Conservation (phyloP, 768 basidiomycete genomes). For the Suillus plorans region DNA sequence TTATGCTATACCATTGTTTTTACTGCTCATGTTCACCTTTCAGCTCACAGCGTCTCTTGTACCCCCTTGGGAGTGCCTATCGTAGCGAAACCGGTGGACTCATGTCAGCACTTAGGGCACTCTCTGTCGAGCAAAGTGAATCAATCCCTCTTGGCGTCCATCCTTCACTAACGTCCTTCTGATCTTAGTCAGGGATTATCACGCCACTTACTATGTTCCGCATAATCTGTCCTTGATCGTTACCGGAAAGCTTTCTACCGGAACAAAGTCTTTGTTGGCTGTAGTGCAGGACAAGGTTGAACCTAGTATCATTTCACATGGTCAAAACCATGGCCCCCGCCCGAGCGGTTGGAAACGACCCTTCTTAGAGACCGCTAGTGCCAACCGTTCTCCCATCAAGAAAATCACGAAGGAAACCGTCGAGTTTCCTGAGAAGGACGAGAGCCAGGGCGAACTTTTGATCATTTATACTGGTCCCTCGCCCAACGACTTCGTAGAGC, state of each 20-base stretch:
- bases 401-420: slow-evolving; percentile 61
- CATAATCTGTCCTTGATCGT: slow-evolving; percentile 92
- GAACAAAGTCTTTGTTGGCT: slow-evolving; percentile 71
- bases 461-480: slow-evolving; percentile 81
- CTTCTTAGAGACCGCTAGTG: slow-evolving; percentile 85
- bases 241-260: slow-evolving; percentile 79
- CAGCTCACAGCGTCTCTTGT: slow-evolving; percentile 78
- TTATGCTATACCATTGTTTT: not conserved
- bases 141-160: slow-evolving; percentile 7
- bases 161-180: slow-evolving; percentile 17
- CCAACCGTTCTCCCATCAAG: slow-evolving; percentile 52
- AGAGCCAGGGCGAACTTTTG: slow-evolving; percentile 86
- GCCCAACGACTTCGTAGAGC: slow-evolving; percentile 66
- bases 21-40: slow-evolving; percentile 8
- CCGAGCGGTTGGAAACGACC: slow-evolving; percentile 91
- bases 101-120: slow-evolving; percentile 84
- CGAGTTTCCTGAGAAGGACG: slow-evolving; percentile 96
- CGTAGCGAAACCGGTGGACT: slow-evolving; percentile 96
- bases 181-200: slow-evolving; percentile 80
- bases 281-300: slow-evolving; percentile 85
- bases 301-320: slow-evolving; percentile 74
- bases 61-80: slow-evolving; percentile 83
- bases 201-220: slow-evolving; percentile 86
- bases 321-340: slow-evolving; percentile 64
- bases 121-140: slow-evolving; percentile 88